phyloP scores from a whole-genome alignment of 495 filamentous ascomycete species.

The Bombardia bombarda region DNA sequence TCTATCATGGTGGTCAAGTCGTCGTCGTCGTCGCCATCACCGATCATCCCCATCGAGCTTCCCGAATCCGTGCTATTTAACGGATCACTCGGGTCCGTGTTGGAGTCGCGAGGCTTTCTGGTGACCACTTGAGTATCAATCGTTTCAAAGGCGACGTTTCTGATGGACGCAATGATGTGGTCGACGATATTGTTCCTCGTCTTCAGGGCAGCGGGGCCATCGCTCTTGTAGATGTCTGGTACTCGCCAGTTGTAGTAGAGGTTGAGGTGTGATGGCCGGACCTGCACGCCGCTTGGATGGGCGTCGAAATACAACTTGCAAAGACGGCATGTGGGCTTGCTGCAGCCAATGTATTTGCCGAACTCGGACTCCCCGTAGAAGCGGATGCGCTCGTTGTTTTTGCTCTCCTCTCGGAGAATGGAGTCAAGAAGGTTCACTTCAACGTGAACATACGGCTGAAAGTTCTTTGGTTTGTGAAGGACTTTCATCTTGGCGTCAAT shows the following conservation, averaged over 20 bases:
- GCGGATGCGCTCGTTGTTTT: conserved; percentile 1
- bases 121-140: background rate
- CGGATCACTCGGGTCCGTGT: conserved; percentile 9
- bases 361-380: conserved; percentile 21
- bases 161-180: conserved; percentile 7
- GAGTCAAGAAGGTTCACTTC: conserved; percentile 24
- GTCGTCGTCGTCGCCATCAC: too few species aligned
- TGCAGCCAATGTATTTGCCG: conserved; percentile 27
- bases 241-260: conserved; percentile 27
- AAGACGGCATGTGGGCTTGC: conserved; percentile 33
- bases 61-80: background rate
- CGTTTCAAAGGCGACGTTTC: background rate
- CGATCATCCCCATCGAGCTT: background rate
- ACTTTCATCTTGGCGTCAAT: conserved; percentile 1
- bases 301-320: conserved; percentile 24
- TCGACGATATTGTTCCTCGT: conserved; percentile 7
- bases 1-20: too few species aligned
- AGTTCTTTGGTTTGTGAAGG: background rate
- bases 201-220: background rate
- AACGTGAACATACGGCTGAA: conserved; percentile 24
- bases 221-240: background rate
- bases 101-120: conserved; percentile 9
- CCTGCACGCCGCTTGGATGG: conserved; percentile 12
- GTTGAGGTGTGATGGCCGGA: conserved; percentile 23
- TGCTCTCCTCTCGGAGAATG: conserved; percentile 15